Base-by-base conservation (phyloP, 768 basidiomycete species). In the Pulveroboletus sp. region DNA sequence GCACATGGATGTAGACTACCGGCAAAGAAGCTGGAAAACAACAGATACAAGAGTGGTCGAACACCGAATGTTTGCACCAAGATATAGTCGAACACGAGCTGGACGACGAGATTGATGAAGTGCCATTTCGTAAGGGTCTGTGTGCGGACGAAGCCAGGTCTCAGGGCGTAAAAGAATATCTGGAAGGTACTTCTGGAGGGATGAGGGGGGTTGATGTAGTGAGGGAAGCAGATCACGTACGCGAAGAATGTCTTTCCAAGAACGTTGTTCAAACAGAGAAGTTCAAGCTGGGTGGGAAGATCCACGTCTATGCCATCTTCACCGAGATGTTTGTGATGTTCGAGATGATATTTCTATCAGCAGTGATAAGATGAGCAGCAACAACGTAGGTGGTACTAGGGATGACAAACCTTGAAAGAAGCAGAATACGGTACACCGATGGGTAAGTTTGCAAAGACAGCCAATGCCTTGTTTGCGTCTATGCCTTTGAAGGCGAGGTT, bases 211-310 rank as follows among this genome's bases (percentile, higher is more conserved):
- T 35, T 22, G 19, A 48, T 2, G 7, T 51, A 24, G 29, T 11
- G 19, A 42, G 13, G 32, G 31, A 30, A 7, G 39, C 40, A 49
- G 31, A 47, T 19, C 12, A 39, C 87, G 53, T 60, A 95, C 93
- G 91, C 89, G 67, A 98, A 99, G 70, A 99, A 97, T 1, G 94
- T 91, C 68, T 99, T 99, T 29, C 96, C 96, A 13, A 96, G 81
- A 9, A 98, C 95, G 62, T 96, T 97, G 70, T 93, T 93, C 53
- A 99, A 75, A 42, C 85, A 78, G 42, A 93, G 55, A 17, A 97
- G 78, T 65, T 99, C 96, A 0, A 95, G 48, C 40, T 75, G 76
- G 2, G 93, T 91, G 4, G 96, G 96, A 16, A 99, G 76, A 67
- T 99, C 96, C 9, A 93, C 93, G 63, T 99, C 96, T 48, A 98